Conservation (phyloP, 345 rosid genomes). For the Aquilaria yunnanensis region DNA sequence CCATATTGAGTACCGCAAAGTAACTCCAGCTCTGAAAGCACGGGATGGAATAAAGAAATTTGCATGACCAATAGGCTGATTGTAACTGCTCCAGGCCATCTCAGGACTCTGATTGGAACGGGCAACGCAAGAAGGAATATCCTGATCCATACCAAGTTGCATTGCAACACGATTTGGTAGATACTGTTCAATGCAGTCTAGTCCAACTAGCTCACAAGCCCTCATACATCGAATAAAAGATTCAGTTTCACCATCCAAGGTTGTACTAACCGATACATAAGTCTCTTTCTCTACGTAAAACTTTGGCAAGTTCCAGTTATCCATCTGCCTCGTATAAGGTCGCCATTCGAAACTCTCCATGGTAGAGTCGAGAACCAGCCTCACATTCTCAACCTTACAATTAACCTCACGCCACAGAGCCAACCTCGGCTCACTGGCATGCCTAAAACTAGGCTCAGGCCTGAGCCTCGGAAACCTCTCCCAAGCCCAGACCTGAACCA, state of each 20-base stretch:
- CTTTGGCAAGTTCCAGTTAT: background rate
- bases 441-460: conserved; percentile 16
- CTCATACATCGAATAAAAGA: conserved; percentile 17
- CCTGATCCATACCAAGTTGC: conserved; percentile 55
- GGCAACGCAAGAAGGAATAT: conserved; percentile 20
- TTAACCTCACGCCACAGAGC: conserved; percentile 18
- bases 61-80: conserved; percentile 20
- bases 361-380: conserved; percentile 15
- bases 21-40: conserved; percentile 19
- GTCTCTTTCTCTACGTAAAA: conserved; percentile 13
- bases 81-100: conserved; percentile 27
- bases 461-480: conserved; percentile 22
- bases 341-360: conserved; percentile 14
- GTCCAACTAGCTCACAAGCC: conserved; percentile 16
- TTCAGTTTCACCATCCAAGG: conserved; percentile 8
- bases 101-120: conserved; percentile 14
- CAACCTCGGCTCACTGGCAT: conserved; percentile 14
- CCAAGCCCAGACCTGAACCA: conserved; percentile 30
- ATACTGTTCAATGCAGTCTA: conserved; percentile 13
- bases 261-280: background rate
- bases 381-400: conserved; percentile 4
- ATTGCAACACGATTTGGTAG: conserved; percentile 24
- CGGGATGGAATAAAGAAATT: conserved; percentile 36
- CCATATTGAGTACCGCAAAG: conserved; percentile 36
- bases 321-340: conserved; percentile 7